Evolutionary conservation across 2,329 filamentous ascomycete genomes (phyloP), one percentile per base, ranked within the genome.

Genomic region (Phialocephala subalpina): DNA sequence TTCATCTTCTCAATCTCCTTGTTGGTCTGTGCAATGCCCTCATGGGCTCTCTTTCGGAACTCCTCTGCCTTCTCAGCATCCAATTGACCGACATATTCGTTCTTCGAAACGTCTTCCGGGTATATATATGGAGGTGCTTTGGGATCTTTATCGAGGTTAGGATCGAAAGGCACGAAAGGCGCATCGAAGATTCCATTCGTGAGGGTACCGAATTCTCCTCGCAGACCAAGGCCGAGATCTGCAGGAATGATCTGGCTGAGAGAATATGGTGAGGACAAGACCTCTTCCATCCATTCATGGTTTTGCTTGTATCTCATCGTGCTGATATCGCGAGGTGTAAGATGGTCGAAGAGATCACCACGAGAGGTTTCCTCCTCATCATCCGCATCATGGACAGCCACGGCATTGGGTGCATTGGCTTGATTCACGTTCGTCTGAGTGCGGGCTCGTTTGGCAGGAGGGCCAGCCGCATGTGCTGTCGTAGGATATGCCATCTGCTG

Each of bases 261-360:
- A 27, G 91, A 86, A 76, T 97, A 97, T 0, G 94, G 93, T 1
- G 95, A 98, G 0, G 92, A 93, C 62, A 98, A 87, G 33, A 99
- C 90, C 79, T 99, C 95, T 76, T 98, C 96, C 93, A 99, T 97
- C 96, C 95, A 98, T 78, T 97, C 93, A 74, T 99, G 95, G 74
- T 99, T 97, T 76, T 97, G 94, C 77, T 91, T 91, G 78, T 97
- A 99, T 63, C 96, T 88, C 69, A 89, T 88, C 67, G 93, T 83
- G 72, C 94, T 97, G 67, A 99, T 91, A 69, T 99, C 96, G 52
- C 94, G 87, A 2, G 94, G 94, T 0, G 93, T 95, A 68, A 97
- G 83, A 69, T 93, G 88, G 76, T 99, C 96, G 74, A 99, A 93
- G 77, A 94, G 86, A 77, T 99, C 96, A 33, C 94, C 94, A 22